Percentiles rank a stretch among this genome's conserved stretches.
Evolutionary conservation across 2,329 filamentous ascomycete species (phyloP).

Genomic region (Rhynchosporium secalis): DNA sequence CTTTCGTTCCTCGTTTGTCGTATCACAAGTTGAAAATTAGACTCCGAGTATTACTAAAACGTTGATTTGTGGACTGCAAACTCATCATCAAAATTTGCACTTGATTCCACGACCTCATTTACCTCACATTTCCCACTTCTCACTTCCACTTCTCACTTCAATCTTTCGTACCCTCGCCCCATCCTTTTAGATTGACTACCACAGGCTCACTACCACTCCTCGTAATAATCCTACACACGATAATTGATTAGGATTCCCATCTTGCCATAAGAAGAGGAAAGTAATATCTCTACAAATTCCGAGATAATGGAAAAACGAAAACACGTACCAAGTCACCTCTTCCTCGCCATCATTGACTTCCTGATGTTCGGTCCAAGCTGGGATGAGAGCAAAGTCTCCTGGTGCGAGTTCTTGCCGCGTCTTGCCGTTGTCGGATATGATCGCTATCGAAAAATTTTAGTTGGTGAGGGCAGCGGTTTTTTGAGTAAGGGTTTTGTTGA

Average conservation of each 20-base stretch:
- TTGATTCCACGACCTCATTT: too few relatives aligned
- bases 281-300: too few relatives aligned
- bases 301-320: too few relatives aligned
- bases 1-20: too few relatives aligned
- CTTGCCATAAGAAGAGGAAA: too few relatives aligned
- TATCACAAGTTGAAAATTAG: too few relatives aligned
- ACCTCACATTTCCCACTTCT: not conserved
- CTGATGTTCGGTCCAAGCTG: conserved; percentile 70
- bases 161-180: conserved; percentile 41
- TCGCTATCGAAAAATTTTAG: conserved; percentile 32
- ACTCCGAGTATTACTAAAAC: too few relatives aligned
- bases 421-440: conserved; percentile 58
- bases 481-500: too few relatives aligned
- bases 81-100: too few relatives aligned
- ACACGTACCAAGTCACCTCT: conserved; percentile 48
- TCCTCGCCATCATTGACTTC: conserved; percentile 65
- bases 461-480: too few relatives aligned
- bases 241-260: too few relatives aligned
- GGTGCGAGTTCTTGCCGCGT: conserved; percentile 57
- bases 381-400: conserved; percentile 71
- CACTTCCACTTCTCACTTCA: not conserved
- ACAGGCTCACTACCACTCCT: conserved; percentile 61
- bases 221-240: conserved; percentile 57
- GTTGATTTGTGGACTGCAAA: too few relatives aligned
- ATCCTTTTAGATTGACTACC: conserved; percentile 62